These are phyloP conservation scores for Oryza brachyantha DNA, from an alignment of 176 grass and related monocot genomes.

Conservation along the genomic window DNA sequence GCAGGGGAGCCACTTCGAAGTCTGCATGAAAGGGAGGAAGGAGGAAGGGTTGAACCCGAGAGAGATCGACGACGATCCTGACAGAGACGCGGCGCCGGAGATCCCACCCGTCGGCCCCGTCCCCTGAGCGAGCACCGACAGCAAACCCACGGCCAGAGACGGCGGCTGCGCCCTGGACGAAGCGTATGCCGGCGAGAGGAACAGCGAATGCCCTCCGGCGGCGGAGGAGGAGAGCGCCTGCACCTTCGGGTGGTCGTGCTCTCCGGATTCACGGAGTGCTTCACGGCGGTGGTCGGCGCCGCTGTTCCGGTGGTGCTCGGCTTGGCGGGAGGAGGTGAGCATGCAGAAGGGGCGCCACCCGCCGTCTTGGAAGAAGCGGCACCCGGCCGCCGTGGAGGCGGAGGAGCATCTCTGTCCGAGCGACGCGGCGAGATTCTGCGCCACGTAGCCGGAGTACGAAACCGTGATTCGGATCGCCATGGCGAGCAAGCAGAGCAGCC, in stretches of 20 bases:
- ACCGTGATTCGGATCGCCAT: slow-evolving; percentile 97
- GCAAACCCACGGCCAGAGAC: slow-evolving; percentile 42
- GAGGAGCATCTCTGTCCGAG: slow-evolving; percentile 38
- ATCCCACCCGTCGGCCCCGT: slow-evolving; percentile 24
- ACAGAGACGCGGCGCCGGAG: slow-evolving; percentile 33
- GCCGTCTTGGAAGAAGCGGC: slow-evolving; percentile 48
- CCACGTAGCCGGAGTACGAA: slow-evolving; percentile 80
- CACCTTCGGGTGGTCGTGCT: slow-evolving; percentile 39
- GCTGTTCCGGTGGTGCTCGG: slow-evolving; percentile 27
- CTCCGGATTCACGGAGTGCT: slow-evolving; percentile 8
- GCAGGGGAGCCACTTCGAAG: slow-evolving; percentile 87
- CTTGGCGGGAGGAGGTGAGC: slow-evolving; percentile 47
- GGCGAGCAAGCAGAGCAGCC: slow-evolving; percentile 41
- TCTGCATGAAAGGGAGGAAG: slow-evolving; percentile 75
- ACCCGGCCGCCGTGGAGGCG: slow-evolving; percentile 34
- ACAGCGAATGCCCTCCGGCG: slow-evolving; percentile 28
- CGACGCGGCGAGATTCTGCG: slow-evolving; percentile 57
- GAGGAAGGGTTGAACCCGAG: slow-evolving; percentile 72
- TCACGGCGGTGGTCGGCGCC: slow-evolving; percentile 1
- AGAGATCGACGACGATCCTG: slow-evolving; percentile 59
- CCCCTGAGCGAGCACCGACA: slow-evolving; percentile 55
- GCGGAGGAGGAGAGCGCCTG: neutral
- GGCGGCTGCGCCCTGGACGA: slow-evolving; percentile 37
- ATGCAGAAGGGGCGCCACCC: slow-evolving; percentile 57
- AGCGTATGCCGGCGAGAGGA: slow-evolving; percentile 34